These are phyloP conservation scores for Boletellus emodensis DNA, from an alignment of 768 basidiomycete genomes.

Conservation along the genomic window DNA sequence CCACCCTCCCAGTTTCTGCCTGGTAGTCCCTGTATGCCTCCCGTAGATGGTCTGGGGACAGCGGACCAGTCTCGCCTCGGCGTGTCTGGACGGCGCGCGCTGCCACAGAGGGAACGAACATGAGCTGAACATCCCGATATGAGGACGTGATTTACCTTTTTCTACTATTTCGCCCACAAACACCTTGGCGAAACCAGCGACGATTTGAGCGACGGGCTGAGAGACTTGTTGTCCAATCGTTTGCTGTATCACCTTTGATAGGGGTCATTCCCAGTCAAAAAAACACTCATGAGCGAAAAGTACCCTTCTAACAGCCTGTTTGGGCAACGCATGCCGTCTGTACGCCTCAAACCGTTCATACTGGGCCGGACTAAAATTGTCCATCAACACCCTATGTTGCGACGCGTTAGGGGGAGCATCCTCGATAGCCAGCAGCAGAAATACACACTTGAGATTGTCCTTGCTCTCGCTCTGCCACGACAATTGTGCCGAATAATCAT, in stretches of 20 bases:
- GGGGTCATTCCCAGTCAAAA: background rate
- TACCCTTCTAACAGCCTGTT: constrained; percentile 79
- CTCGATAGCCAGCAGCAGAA: constrained; percentile 1
- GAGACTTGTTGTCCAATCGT: constrained; percentile 77
- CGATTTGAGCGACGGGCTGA: constrained; percentile 81
- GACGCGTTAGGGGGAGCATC: background rate
- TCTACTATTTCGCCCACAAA: constrained; percentile 93
- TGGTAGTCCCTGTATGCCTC: constrained; percentile 87
- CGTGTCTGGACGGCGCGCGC: constrained; percentile 74
- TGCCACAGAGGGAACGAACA: constrained; percentile 22
- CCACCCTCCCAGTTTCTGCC: constrained; percentile 75
- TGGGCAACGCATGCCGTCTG: constrained; percentile 76
- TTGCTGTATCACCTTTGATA: constrained; percentile 73
- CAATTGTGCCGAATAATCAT: constrained; percentile 80
- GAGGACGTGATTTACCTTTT: constrained; percentile 49
- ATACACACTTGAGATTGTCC: constrained; percentile 72
- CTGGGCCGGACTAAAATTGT: constrained; percentile 78
- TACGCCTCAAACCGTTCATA: constrained; percentile 91
- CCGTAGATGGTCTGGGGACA: constrained; percentile 85
- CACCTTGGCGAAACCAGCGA: constrained; percentile 87
- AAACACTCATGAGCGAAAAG: constrained; percentile 4
- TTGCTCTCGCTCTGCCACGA: constrained; percentile 87
- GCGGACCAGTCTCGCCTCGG: constrained; percentile 68
- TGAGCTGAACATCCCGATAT: background rate
- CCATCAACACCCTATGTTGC: constrained; percentile 72